Conservation (phyloP, 2,329 filamentous ascomycete species). For the Dryadomyces quercus-mongolicae region DNA sequence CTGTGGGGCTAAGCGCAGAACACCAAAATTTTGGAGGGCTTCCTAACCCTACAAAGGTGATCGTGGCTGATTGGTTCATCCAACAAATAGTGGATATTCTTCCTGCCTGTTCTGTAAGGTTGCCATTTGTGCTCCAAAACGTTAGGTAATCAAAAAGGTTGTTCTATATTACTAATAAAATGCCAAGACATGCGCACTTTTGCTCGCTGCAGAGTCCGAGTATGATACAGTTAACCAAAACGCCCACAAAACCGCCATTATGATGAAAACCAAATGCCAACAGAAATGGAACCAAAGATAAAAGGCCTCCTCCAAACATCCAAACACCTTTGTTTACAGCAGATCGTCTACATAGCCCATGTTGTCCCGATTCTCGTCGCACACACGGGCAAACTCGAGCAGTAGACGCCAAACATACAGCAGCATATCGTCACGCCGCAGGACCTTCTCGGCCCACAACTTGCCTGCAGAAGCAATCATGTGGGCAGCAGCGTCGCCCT, state of each 20-base stretch:
- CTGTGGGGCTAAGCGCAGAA: not conserved
- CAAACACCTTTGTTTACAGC: not conserved
- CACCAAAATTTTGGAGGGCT: conserved; percentile 27
- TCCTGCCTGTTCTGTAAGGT: not conserved
- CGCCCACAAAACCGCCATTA: too few species aligned
- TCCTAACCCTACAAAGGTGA: conserved; percentile 25
- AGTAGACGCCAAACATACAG: conserved; percentile 52
- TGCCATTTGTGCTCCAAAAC: not conserved
- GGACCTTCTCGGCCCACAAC: conserved; percentile 47
- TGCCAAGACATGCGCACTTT: not conserved
- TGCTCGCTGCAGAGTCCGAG: too few species aligned
- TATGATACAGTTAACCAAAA: too few species aligned
- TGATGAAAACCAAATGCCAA: not conserved
- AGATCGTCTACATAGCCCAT: conserved; percentile 34
- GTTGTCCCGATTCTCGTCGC: conserved; percentile 29
- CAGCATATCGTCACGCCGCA: conserved; percentile 53
- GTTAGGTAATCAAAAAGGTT: not conserved
- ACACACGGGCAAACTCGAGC: conserved; percentile 43
- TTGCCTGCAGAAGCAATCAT: conserved; percentile 47
- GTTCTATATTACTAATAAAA: not conserved
- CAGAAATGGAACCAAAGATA: not conserved
- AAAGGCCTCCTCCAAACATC: too few species aligned
- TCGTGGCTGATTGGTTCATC: not conserved
- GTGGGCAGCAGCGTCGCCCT: conserved; percentile 42
- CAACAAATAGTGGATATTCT: not conserved